Evolutionary conservation across 2,329 filamentous ascomycete genomes (phyloP), one percentile per base, ranked within the genome.

Genomic region (Fusarium papillatum): DNA sequence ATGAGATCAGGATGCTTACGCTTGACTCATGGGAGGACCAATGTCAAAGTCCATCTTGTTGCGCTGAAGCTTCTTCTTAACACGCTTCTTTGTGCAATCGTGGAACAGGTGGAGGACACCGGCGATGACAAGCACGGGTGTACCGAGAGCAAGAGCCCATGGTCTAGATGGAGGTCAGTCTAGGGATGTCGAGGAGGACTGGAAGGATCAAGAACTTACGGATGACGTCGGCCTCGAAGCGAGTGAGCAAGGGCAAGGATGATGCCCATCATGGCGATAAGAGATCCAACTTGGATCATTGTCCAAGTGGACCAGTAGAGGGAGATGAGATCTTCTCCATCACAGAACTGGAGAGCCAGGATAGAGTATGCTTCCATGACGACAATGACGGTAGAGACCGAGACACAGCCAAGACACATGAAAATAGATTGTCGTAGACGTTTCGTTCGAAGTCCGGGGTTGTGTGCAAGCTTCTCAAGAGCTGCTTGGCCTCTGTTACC

Each of bases 291-390:
- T 76, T 92, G 90, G 7, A 91, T 83, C 85, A 90, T 89, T 26
- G 89, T 90, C 89, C 90, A 92, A 3, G 90, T 90, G 0, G 90
- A 88, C 90, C 90, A 92, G 81, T 91, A 91, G 0, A 92, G 82
- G 2, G 87, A 86, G 82, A 91, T 91, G 67, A 92, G 85, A 75
- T 91, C 88, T 76, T 92, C 90, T 13, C 89, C 90, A 43, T 90
- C 88, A 73, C 90, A 92, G 74, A 90, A 92, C 74, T 92, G 88
- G 7, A 91, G 81, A 1, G 88, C 88, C 68, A 90, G 77, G 22
- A 91, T 85, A 14, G 84, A 82, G 68, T 88, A 92, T 17, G 88
- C 88, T 79, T 92, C 90, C 81, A 92, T 85, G 65, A 91, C 82
- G 34, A 90, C 84, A 16, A 87, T 82, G 38, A 82, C 81, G 6